Base-by-base conservation (phyloP, 164 flowering plant genomes). In the Pachysandra terminalis region DNA sequence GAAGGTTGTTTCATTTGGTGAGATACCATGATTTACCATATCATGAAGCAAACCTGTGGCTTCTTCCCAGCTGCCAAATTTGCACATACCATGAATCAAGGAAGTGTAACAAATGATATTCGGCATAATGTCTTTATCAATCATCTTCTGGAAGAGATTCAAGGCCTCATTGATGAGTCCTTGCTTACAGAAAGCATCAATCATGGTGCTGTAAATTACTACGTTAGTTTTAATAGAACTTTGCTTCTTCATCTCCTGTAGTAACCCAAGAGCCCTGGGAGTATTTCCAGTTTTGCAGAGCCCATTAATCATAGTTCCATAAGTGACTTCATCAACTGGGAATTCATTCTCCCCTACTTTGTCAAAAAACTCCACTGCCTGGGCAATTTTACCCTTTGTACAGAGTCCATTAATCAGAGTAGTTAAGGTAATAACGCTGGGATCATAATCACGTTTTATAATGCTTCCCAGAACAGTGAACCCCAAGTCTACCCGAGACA, bases 401-500 rank as follows among this genome's bases (percentile, higher is more conserved):
- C 78, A 70, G 10, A 75, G 68, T 0, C 71, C 78, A 17, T 61
- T 56, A 9, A 62, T 35, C 25, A 75, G 16, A 22, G 67, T 35
- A 17, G 56, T 70, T 19, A 70, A 35, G 9, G 59, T 61, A 0
- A 65, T 37, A 10, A 22, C 19, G 25, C 66, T 19, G 0, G 73
- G 70, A 19, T n/a, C 7, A 17, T 53, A 35, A n/a, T n/a, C n/a
- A n/a, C n/a, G n/a, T n/a, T n/a, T n/a, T 5, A 60, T 63, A 19
- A 70, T 70, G 54, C 37, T 69, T 22, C 67, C 78, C 5, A 78
- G 45, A 28, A 78, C 55, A 0, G 76, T 59, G 45, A 75, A 69
- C 9, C 65, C 74, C 3, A 23, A 58, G 41, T 58, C 63, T 0
- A 66, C 48, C 10, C n/a, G 59, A 8, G 53, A 35, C 66, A 72